These are phyloP conservation scores for Lepiota venenata DNA, from an alignment of 768 basidiomycete genomes.

Conservation along the genomic window DNA sequence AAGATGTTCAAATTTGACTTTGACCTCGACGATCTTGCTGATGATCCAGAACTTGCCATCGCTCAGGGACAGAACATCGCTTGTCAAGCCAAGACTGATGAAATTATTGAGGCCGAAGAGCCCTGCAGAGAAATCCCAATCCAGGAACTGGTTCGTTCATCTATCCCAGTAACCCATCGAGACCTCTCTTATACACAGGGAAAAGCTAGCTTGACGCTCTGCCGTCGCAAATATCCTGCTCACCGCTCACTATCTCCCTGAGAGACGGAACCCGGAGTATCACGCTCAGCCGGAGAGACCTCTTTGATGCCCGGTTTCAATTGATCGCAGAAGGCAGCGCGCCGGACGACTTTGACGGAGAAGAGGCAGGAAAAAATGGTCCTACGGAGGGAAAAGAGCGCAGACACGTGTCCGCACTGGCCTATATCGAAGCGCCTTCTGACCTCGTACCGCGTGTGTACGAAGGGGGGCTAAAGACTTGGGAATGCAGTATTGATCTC, in stretches of 20 bases:
- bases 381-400: neutral
- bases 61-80: neutral
- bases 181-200: slow-evolving; percentile 7
- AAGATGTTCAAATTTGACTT: slow-evolving; percentile 74
- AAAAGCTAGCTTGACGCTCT: slow-evolving; percentile 57
- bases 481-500: slow-evolving; percentile 94
- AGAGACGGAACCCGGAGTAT: slow-evolving; percentile 26
- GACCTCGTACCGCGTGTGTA: slow-evolving; percentile 92
- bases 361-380: neutral
- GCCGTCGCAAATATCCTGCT: slow-evolving; percentile 77
- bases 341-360: slow-evolving; percentile 21
- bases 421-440: slow-evolving; percentile 77
- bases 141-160: slow-evolving; percentile 30
- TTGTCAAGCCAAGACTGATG: neutral
- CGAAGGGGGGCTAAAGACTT: slow-evolving; percentile 96
- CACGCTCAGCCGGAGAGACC: slow-evolving; percentile 71
- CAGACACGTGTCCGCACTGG: slow-evolving; percentile 35
- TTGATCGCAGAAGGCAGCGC: slow-evolving; percentile 56
- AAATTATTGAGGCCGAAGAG: slow-evolving; percentile 10
- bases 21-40: slow-evolving; percentile 42
- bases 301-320: slow-evolving; percentile 97
- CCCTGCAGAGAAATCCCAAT: slow-evolving; percentile 31
- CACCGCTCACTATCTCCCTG: slow-evolving; percentile 58
- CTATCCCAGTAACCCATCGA: slow-evolving; percentile 11
- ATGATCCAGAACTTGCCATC: slow-evolving; percentile 9